phyloP scores from a whole-genome alignment of 2,329 filamentous ascomycete species.

The Colletotrichum australisinense region DNA sequence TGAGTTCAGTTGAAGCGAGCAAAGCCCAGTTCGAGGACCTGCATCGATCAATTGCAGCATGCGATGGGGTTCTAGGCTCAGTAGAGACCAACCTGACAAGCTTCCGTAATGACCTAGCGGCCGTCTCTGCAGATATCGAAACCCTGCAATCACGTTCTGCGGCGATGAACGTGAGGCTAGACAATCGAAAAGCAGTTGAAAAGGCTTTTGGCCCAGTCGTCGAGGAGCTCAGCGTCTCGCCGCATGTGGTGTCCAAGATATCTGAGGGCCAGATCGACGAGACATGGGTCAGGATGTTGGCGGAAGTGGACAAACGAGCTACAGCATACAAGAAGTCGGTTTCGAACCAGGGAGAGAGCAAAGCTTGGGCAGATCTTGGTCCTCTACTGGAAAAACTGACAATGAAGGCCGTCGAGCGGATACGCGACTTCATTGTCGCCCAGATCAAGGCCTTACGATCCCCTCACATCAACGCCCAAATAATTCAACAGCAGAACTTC shows the following conservation, averaged over 20 bases:
- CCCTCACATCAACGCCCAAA: slow-evolving; percentile 95
- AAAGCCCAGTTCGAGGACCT: slow-evolving; percentile 89
- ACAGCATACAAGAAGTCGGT: slow-evolving; percentile 76
- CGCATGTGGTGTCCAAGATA: slow-evolving; percentile 85
- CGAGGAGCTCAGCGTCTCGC: slow-evolving; percentile 91
- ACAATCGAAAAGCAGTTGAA: slow-evolving; percentile 91
- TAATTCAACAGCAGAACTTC: slow-evolving; percentile 94
- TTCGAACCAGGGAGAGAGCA: slow-evolving; percentile 71
- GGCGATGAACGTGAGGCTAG: slow-evolving; percentile 83
- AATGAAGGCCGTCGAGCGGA: slow-evolving; percentile 86
- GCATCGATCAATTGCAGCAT: slow-evolving; percentile 88
- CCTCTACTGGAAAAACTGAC: slow-evolving; percentile 88
- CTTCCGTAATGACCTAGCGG: slow-evolving; percentile 92
- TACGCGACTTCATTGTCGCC: slow-evolving; percentile 92
- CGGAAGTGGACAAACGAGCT: slow-evolving; percentile 84
- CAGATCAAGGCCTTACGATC: slow-evolving; percentile 95
- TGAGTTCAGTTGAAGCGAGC: slow-evolving; percentile 75
- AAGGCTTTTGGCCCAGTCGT: slow-evolving; percentile 88
- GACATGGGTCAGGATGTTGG: slow-evolving; percentile 83
- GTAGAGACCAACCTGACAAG: slow-evolving; percentile 93
- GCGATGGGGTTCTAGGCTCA: slow-evolving; percentile 92
- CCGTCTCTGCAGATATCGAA: slow-evolving; percentile 95
- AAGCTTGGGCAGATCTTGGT: slow-evolving; percentile 84
- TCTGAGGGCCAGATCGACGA: slow-evolving; percentile 91
- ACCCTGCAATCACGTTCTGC: slow-evolving; percentile 88